Evolutionary conservation across 2,329 filamentous ascomycete species (phyloP), one percentile per base, ranked within the genome.

Genomic region (Colletotrichum australisinense): DNA sequence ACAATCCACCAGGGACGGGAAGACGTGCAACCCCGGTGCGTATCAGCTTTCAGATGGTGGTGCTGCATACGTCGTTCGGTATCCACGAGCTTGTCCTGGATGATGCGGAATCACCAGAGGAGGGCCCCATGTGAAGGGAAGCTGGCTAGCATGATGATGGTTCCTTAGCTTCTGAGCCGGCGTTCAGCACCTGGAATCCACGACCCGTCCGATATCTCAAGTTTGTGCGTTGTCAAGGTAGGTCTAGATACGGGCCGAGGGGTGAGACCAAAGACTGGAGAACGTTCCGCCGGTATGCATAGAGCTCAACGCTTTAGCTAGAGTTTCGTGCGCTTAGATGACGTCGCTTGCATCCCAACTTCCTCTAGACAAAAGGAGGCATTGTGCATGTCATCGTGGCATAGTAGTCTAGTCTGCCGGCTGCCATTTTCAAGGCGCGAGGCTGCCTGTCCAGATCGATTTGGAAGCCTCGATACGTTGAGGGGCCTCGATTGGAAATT

Each of bases 1-100:
- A 72, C 53, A 60, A 73, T 70, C 67, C 70, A 73, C 70, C 57
- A 19, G 12, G 26, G 32, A 60, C 70, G 70, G 67, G 67, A 70
- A 70, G 60, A 70, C 60, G 60, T 66, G 70, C 60, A 70, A 65
- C 56, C 67, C 67, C 32, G 60, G 70, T 35, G 67, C 55, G 32
- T 60, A 73, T 70, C 60, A 70, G 64, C 35, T 26, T 30, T 60
- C 28, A 49, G 26, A 52, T 35, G 56, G 42, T 19, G 42, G 55
- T 46, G 42, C 28, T 22, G 16, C 38, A 56, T 19, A 42, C 22
- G n/a, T 32, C n/a, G 24, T 16, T 52, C 19, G 30, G 30, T 63
- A 63, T 28, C 63, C 63, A 71, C 63, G 55, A 56, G 46, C 22
- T 35, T 49, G 63, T n/a, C 60, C 22, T 42, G 32, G 53, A 26